These are phyloP conservation scores for Naegleria fowleri DNA, from an alignment of 208 protist species.

Conservation along the genomic window DNA sequence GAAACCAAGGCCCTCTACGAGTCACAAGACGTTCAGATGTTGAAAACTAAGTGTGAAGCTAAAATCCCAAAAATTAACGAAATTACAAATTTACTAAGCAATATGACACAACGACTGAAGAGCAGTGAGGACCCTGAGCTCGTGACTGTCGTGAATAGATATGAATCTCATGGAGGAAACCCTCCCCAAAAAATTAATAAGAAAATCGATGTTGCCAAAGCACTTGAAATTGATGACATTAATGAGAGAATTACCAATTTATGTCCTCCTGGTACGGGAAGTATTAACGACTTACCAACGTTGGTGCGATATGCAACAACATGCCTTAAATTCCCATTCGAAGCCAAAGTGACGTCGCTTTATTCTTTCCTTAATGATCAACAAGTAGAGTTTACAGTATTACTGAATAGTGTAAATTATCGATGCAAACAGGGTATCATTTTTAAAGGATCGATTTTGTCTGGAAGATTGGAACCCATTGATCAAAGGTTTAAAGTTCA, in stretches of 20 bases:
- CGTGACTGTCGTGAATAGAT: neutral
- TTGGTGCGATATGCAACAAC: neutral
- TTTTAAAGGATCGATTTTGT: neutral
- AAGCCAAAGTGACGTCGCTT: neutral
- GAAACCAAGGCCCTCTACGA: neutral
- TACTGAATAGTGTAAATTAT: neutral
- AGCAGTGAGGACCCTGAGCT: neutral
- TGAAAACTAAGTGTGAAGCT: neutral
- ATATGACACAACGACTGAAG: neutral
- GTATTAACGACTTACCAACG: neutral
- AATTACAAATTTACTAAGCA: neutral
- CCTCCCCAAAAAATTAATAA: slow-evolving; percentile 12
- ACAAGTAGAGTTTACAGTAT: slow-evolving; percentile 7
- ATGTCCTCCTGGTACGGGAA: neutral
- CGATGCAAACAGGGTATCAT: slow-evolving; percentile 18
- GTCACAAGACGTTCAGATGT: neutral
- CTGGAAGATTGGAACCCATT: neutral
- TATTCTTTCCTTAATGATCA: slow-evolving; percentile 23
- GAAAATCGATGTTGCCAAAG: neutral
- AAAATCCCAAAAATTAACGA: slow-evolving; percentile 3
- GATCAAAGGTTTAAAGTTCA: neutral
- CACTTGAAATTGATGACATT: neutral
- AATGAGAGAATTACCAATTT: slow-evolving; percentile 11
- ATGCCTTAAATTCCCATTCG: slow-evolving; percentile 7
- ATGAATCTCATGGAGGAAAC: slow-evolving; percentile 12